Base-by-base conservation (phyloP, 495 filamentous ascomycete species). In the Parmelia sp. region DNA sequence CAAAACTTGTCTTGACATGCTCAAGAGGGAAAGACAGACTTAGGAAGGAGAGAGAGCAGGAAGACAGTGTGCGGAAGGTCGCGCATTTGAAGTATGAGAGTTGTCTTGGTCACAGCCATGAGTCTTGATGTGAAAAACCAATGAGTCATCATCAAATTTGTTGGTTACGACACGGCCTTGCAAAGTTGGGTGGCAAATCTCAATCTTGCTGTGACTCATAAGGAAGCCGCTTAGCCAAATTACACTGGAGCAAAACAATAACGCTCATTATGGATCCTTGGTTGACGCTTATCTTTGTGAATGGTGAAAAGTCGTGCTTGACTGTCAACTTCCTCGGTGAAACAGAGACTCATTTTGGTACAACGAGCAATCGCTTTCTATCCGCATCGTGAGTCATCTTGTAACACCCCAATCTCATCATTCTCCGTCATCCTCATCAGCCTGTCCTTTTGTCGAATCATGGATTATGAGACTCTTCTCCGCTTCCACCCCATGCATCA, bases 401-500 rank as follows among this genome's bases (percentile, higher is more conserved):
- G 8, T 14, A 7, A 29, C 12, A 33, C 21, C n/a, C 5, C 40
- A 44, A n/a, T 35, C 39, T 17, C 25, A n/a, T 15, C 14, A n/a
- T 25, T 29, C 47, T 27, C 29, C 23, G 25, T 51, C 47, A 4
- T 63, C 61, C 0, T 57, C 61, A 44, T 63, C 51, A 57, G 6
- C 23, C 23, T 23, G 47, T 31, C 15, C 7, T 15, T 31, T 31
- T 15, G 27, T 14, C 57, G 21, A 27, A 27, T 37, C 29, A 55
- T 33, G 19, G 10, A 62, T 40, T 9, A 62, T 31, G 35, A 62
- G 39, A 55, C 62, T 64, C 62, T 64, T 64, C 40, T 78, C 77
- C 5, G 74, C 73, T 67, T 79, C 78, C 3, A 71, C 75, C 0
- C 71, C 76, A 17, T 76, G 71, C 74, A 79, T 75, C 66, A 86